phyloP scores from a whole-genome alignment of 495 filamentous ascomycete species.

The Venustampulla echinocandica region DNA sequence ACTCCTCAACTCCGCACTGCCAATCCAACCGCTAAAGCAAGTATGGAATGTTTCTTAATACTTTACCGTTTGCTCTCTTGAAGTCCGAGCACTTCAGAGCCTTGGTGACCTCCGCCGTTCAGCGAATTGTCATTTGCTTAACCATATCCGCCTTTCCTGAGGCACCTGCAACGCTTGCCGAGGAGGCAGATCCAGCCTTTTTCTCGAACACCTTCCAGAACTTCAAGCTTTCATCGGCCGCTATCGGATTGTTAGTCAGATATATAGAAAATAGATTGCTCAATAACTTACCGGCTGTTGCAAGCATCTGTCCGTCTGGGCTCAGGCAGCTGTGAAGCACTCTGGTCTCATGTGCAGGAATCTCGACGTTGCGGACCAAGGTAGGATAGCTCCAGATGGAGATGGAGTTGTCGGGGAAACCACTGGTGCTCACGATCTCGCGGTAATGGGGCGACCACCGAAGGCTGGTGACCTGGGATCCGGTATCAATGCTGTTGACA shows the following conservation, averaged over 20 bases:
- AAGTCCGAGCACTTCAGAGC: constrained; percentile 20
- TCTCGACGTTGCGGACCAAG: constrained; percentile 92
- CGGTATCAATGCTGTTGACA: constrained; percentile 97
- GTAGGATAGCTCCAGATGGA: constrained; percentile 99
- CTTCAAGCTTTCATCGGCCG: constrained; percentile 93
- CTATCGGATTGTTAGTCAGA: constrained; percentile 26
- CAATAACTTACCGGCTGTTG: constrained; percentile 55
- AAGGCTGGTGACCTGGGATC: constrained; percentile 90
- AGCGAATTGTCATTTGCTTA: constrained; percentile 97
- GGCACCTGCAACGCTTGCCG: constrained; percentile 49
- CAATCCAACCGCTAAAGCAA: constrained; percentile 22
- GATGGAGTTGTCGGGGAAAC: constrained; percentile 96
- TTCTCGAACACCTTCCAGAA: constrained; percentile 99
- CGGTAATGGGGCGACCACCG: constrained; percentile 95
- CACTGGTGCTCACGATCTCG: constrained; percentile 93
- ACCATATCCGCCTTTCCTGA: constrained; percentile 58
- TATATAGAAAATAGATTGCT: not conserved
- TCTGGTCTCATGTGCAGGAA: constrained; percentile 95
- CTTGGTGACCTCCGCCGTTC: constrained; percentile 26
- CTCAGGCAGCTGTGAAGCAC: constrained; percentile 92
- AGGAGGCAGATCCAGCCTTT: constrained; percentile 63
- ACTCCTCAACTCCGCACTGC: constrained; percentile 22
- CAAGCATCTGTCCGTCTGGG: constrained; percentile 94
- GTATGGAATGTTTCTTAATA: constrained; percentile 18
- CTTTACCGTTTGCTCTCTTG: constrained; percentile 18